Percentiles rank a stretch among this genome's conserved stretches.
Evolutionary conservation across 1,139 yeast genomes (phyloP).

Genomic region (Debaryomyces fabryi): DNA sequence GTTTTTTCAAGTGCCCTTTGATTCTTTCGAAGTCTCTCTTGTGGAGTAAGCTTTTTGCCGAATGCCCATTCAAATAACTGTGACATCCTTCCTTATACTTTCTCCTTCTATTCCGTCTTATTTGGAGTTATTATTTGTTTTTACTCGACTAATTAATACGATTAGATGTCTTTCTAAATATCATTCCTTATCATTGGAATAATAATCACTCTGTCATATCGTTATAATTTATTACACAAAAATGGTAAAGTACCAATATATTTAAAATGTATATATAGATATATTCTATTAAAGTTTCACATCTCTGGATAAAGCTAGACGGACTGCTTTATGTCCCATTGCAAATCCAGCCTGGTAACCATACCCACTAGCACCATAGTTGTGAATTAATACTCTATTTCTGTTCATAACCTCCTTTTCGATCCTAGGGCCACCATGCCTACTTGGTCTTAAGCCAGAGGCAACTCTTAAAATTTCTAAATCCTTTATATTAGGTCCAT

Average conservation of each 20-base stretch:
- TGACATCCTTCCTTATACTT: slow-evolving; percentile 27
- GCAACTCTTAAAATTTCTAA: slow-evolving; percentile 55
- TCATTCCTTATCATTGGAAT: not conserved
- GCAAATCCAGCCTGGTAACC: slow-evolving; percentile 78
- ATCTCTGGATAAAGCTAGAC: slow-evolving; percentile 4
- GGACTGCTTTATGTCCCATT: slow-evolving; percentile 45
- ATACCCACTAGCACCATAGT: slow-evolving; percentile 77
- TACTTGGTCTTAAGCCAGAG: slow-evolving; percentile 70
- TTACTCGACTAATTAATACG: not conserved
- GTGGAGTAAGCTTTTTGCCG: slow-evolving; percentile 92
- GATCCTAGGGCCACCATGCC: slow-evolving; percentile 69
- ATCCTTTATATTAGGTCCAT: slow-evolving; percentile 21
- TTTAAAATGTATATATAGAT: not conserved
- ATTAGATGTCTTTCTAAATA: not conserved
- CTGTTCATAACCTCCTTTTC: slow-evolving; percentile 50
- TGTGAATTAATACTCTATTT: slow-evolving; percentile 47
- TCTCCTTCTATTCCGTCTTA: not conserved
- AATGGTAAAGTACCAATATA: not conserved
- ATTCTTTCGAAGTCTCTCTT: slow-evolving; percentile 90
- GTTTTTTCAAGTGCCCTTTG: slow-evolving; percentile 94
- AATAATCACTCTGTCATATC: not conserved
- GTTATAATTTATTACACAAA: not conserved
- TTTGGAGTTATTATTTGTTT: not conserved
- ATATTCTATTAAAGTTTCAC: not conserved
- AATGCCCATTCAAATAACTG: slow-evolving; percentile 91